Conservation (phyloP, 2,329 filamentous ascomycete species). For the Aureobasidium sp. region DNA sequence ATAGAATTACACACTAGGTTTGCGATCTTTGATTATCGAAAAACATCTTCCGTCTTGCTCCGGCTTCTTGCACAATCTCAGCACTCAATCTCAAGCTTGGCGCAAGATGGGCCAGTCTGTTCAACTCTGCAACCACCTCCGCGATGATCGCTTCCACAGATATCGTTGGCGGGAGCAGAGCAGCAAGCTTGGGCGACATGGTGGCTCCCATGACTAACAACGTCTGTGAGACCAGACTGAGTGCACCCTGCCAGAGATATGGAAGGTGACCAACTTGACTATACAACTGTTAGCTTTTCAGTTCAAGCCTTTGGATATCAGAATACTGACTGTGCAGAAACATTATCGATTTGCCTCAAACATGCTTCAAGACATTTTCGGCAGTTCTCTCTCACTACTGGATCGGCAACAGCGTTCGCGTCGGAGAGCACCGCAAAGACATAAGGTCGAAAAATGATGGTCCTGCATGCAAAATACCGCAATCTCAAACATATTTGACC, state of each 20-base stretch:
- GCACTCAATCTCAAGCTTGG: conserved; percentile 68
- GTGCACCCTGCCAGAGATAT: conserved; percentile 75
- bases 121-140: conserved; percentile 66
- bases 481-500: conserved; percentile 71
- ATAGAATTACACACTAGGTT: background rate
- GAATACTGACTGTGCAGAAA: conserved; percentile 59
- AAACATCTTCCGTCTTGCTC: conserved; percentile 38
- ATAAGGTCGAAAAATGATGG: conserved; percentile 78
- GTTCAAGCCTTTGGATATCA: background rate
- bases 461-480: conserved; percentile 76
- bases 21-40: background rate
- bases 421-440: conserved; percentile 73
- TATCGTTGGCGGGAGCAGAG: conserved; percentile 48
- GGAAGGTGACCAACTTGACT: conserved; percentile 76
- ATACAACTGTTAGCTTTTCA: conserved; percentile 15
- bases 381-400: conserved; percentile 65
- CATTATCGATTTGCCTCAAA: conserved; percentile 69
- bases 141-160: conserved; percentile 68
- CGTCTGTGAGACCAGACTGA: conserved; percentile 75
- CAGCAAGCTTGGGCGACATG: conserved; percentile 64
- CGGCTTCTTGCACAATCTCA: conserved; percentile 73
- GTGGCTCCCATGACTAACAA: conserved; percentile 77
- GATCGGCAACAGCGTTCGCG: conserved; percentile 62
- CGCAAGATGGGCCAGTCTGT: conserved; percentile 63
- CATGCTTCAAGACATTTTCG: conserved; percentile 74